Base-by-base conservation (phyloP, 78 protist genomes). In the Dictyostelium firmibasis region DNA sequence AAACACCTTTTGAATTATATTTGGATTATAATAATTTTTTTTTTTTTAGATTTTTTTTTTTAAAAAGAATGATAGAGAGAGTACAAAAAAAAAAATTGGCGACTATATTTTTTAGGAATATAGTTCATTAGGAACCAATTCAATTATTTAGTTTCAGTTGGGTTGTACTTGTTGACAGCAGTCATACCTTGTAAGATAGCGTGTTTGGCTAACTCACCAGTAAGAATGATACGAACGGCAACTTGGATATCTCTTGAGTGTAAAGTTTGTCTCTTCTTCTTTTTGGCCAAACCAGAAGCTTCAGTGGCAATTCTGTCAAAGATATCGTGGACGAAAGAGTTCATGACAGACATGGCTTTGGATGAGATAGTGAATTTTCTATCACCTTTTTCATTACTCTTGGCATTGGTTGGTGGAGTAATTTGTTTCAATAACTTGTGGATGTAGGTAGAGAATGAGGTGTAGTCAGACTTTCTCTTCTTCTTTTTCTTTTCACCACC, bases 171-270 rank as follows among this genome's bases (percentile, higher is more conserved):
- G 95, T 93, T 85, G 78, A 98, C 98, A 33, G 99, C 98, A 97
- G 97, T 97, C 93, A 97, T 96, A 38, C 98, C 99, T 93, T 98
- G 98, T 76, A 97, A 89, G 89, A 97, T 97, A 57, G 99, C 99
- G 89, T 98, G 99, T 96, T 97, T 97, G 70, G 99, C 98, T 14
- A 98, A 97, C 92, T 98, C 99, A 38, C 98, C 98, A 75, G 99
- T 97, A n/a, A 98, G 96, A 44, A 97, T 53, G 84, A 97, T 96
- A 43, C 99, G 97, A 64, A 96, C 98, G 27, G 99, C 98, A 7
- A 97, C 95, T 94, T 98, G 99, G 78, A 98, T 98, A 83, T 98
- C 99, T 70, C 99, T 81, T 27, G 97, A 91, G 83, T 94, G 88
- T 91, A 97, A 78, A 85, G 98, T 97, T 33, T 62, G 36, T 81